phyloP scores from a whole-genome alignment of 106 monocot genomes.

The Xerophyta viscosa region DNA sequence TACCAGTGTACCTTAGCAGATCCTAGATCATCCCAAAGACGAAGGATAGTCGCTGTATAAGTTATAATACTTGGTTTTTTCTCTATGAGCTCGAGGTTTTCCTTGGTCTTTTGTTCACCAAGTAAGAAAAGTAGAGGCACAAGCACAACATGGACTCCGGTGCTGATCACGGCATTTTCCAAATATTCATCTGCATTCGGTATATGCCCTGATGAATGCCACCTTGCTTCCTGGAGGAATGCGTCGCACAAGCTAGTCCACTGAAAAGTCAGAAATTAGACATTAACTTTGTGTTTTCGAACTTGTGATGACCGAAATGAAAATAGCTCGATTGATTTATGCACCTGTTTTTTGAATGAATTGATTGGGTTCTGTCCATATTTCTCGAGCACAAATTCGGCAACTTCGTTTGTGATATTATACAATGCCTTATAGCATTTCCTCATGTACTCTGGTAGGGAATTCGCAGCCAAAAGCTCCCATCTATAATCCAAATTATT shows the following conservation, averaged over 20 bases:
- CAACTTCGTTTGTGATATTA: conserved; percentile 29
- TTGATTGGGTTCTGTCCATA: conserved; percentile 33
- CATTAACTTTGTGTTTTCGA: too few relatives aligned
- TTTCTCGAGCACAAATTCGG: conserved; percentile 7
- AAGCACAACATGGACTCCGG: conserved; percentile 21
- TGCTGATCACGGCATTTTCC: conserved; percentile 25
- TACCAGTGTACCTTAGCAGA: conserved; percentile 37
- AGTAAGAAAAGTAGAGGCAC: conserved; percentile 20
- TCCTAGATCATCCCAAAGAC: conserved; percentile 57
- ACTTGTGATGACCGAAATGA: too few relatives aligned
- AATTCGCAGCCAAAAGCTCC: conserved; percentile 13
- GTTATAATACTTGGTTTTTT: conserved; percentile 6
- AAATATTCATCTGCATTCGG: conserved; percentile 30
- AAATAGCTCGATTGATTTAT: not conserved
- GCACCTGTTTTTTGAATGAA: conserved; percentile 23
- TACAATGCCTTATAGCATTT: conserved; percentile 28
- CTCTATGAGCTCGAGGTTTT: conserved; percentile 8
- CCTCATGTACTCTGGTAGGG: conserved; percentile 31
- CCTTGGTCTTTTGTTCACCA: conserved; percentile 16
- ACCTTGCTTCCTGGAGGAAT: conserved; percentile 37
- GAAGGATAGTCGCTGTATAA: conserved; percentile 30
- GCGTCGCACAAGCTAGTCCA: conserved; percentile 31
- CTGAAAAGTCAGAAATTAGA: too few relatives aligned
- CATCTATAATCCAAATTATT: conserved; percentile 17
- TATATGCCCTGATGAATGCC: conserved; percentile 21